Percentiles rank a stretch among this genome's conserved stretches.
phyloP scores from a whole-genome alignment of 2,329 filamentous ascomycete genomes.

The Fusarium sp. region DNA sequence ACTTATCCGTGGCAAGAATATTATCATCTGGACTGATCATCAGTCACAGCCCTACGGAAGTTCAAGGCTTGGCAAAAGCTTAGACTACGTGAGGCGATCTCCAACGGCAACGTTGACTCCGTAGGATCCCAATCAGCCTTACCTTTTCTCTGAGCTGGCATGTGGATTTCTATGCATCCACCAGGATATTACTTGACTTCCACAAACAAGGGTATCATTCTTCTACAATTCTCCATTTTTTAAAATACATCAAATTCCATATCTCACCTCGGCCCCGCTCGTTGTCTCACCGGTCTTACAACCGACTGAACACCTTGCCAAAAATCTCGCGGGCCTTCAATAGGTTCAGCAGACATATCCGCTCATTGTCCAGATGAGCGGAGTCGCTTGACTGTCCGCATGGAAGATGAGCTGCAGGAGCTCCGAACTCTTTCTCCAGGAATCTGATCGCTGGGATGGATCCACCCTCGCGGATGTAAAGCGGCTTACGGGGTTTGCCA shows the following conservation, averaged over 20 bases:
- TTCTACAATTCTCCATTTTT: constrained; percentile 10
- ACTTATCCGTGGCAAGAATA: background rate
- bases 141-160: background rate
- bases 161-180: background rate
- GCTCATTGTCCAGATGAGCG: constrained; percentile 94
- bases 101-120: background rate
- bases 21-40: background rate
- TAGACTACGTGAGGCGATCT: background rate
- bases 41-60: background rate
- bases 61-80: background rate
- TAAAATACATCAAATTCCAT: background rate
- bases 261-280: background rate
- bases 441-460: constrained; percentile 96
- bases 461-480: constrained; percentile 96
- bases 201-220: constrained; percentile 30
- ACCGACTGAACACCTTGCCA: constrained; percentile 79
- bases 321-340: constrained; percentile 95
- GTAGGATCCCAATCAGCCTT: background rate
- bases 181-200: background rate
- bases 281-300: constrained; percentile 50
- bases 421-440: constrained; percentile 90
- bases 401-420: constrained; percentile 90
- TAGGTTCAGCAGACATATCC: constrained; percentile 87
- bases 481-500: constrained; percentile 66
- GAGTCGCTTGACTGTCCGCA: constrained; percentile 95